Base-by-base conservation (phyloP, 2,329 filamentous ascomycete species). In the Aspergillus alliaceus region DNA sequence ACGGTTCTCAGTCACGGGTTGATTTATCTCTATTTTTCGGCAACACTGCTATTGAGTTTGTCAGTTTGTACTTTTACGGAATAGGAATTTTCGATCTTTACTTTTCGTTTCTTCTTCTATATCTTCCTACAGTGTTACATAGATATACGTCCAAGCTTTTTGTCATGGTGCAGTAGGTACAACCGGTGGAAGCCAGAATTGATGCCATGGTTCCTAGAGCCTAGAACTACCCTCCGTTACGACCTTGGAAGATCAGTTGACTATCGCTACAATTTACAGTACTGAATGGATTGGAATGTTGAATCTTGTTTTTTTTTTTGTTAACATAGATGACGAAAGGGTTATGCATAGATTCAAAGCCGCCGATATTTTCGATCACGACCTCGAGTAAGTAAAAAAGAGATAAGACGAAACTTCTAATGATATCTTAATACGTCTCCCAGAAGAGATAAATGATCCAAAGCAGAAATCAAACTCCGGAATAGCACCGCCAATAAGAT, bases 401-500 rank as follows among this genome's bases (percentile, higher is more conserved):
- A 46, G 31, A 37, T 11, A 57, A 49, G n/a, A 39, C 15, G 15
- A 47, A n/a, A 31, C 40, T 37, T 56, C 53, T 56, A 56, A 31
- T 42, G 37, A 35, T 25, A 48, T 51, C 20, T 34, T 32, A 27
- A 49, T 37, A 35, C 18, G 51, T 51, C 53, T 53, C 61, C 37
- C 24, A 58, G 31, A 57, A 51, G 25, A 53, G 54, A 59, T 60
- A 53, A 60, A 62, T 63, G 62, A 62, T 62, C 57, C 59, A 57
- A 53, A 46, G 60, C 22, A 59, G 32, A 58, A 49, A 34, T 39
- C 51, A 59, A 64, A 64, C 58, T 60, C 60, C 63, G 51, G 51
- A 31, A 54, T 59, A 61, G 60, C 58, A 59, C 63, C 61, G n/a
- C 47, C 35, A 54, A 63, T 66, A 69, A 59, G 66, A 60, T 71